These are phyloP conservation scores for Cladosporium colombiae DNA, from an alignment of 2,329 filamentous ascomycete genomes.

Conservation along the genomic window DNA sequence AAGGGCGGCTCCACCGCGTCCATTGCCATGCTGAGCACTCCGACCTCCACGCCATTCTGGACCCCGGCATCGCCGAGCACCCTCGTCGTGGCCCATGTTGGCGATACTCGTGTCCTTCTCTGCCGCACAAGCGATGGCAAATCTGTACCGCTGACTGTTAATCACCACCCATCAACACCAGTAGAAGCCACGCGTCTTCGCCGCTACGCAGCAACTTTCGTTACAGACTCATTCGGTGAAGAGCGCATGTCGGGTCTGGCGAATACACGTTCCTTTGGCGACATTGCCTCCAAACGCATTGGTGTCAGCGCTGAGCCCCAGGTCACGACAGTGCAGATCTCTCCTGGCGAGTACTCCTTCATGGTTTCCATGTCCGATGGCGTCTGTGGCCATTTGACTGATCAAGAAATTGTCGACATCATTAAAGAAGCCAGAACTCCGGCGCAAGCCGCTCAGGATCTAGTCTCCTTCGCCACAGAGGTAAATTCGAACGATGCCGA, in stretches of 20 bases:
- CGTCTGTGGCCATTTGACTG: slow-evolving; percentile 78
- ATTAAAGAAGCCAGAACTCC: slow-evolving; percentile 92
- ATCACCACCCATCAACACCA: slow-evolving; percentile 90
- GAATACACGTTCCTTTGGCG: slow-evolving; percentile 91
- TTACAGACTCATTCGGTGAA: slow-evolving; percentile 95
- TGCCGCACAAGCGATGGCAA: slow-evolving; percentile 83
- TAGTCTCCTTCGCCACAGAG: slow-evolving; percentile 88
- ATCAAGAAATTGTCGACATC: slow-evolving; percentile 95
- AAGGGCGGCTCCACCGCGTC: slow-evolving; percentile 93
- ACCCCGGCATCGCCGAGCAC: slow-evolving; percentile 84
- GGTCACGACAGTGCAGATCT: slow-evolving; percentile 74
- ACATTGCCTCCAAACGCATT: slow-evolving; percentile 86
- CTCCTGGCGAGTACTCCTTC: slow-evolving; percentile 84
- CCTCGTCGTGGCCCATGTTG: slow-evolving; percentile 84
- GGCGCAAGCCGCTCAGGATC: slow-evolving; percentile 74
- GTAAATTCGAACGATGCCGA: slow-evolving; percentile 65
- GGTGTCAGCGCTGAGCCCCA: slow-evolving; percentile 95
- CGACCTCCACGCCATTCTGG: slow-evolving; percentile 91
- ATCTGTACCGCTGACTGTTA: slow-evolving; percentile 78
- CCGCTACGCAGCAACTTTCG: slow-evolving; percentile 81
- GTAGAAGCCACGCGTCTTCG: slow-evolving; percentile 80
- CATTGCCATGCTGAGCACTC: slow-evolving; percentile 85
- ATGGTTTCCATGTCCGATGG: slow-evolving; percentile 87
- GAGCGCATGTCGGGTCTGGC: slow-evolving; percentile 91
- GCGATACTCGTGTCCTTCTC: slow-evolving; percentile 86